Conservation (phyloP, 108 stramenopile genomes). For the Hondaea fermentalgiana region DNA sequence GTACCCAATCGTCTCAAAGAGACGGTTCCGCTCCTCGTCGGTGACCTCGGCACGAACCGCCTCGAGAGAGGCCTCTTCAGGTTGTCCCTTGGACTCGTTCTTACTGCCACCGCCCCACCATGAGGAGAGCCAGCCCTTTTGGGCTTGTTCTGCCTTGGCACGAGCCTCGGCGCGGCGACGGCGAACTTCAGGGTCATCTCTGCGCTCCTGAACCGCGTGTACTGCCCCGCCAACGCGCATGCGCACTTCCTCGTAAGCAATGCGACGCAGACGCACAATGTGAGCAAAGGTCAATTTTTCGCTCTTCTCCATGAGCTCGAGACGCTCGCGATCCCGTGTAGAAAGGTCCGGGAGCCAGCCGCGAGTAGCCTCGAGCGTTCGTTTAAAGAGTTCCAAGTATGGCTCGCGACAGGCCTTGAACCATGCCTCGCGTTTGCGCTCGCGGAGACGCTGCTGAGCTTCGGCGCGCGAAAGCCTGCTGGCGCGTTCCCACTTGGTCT, state of each 20-base stretch:
- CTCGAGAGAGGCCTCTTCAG: background rate
- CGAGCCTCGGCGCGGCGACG: background rate
- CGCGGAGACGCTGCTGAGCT: background rate
- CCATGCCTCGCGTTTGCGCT: background rate
- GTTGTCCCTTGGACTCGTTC: background rate
- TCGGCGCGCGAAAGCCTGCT: background rate
- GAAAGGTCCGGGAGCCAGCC: background rate
- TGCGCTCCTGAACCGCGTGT: background rate
- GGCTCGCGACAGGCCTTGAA: background rate
- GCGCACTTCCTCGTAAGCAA: conserved; percentile 2
- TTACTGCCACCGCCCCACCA: background rate
- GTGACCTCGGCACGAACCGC: background rate
- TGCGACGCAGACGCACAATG: background rate
- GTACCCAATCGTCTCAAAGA: background rate
- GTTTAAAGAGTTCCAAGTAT: background rate
- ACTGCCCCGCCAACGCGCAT: background rate
- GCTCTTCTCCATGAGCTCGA: background rate
- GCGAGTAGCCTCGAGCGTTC: background rate
- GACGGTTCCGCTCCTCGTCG: background rate
- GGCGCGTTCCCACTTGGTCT: background rate
- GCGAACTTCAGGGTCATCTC: background rate
- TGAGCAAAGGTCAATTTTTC: background rate
- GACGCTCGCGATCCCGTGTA: background rate
- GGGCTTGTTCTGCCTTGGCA: background rate
- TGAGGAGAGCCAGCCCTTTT: conserved; percentile 10